Evolutionary conservation across 768 basidiomycete species (phyloP).

Genomic region (Tulasnella calospora): DNA sequence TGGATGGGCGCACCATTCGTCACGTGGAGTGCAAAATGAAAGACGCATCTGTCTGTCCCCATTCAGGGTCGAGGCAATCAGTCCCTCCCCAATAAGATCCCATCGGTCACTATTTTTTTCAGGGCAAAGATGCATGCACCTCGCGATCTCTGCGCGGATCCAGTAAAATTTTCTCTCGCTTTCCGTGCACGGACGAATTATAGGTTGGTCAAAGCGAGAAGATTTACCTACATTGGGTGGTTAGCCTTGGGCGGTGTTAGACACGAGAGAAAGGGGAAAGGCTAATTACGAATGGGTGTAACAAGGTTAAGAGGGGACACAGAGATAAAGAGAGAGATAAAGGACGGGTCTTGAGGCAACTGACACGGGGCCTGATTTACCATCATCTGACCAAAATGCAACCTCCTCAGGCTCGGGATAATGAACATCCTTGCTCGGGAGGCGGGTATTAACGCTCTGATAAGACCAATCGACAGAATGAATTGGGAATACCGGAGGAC

Average conservation of each 20-base stretch:
- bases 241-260: background rate
- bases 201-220: background rate
- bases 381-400: background rate
- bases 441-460: background rate
- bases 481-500: background rate
- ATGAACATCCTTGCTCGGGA: background rate
- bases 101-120: background rate
- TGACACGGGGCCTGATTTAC: conserved; percentile 3
- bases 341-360: background rate
- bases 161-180: background rate
- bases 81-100: background rate
- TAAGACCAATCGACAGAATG: background rate
- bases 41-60: background rate
- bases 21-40: background rate
- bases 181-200: no score
- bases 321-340: background rate
- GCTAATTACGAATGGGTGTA: conserved; percentile 1
- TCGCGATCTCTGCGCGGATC: background rate
- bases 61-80: background rate
- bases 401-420: background rate
- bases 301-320: background rate
- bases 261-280: background rate
- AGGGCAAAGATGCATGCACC: background rate
- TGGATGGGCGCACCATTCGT: background rate
- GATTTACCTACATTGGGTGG: background rate